phyloP scores from a whole-genome alignment of 805 yeast genomes.

The Nakazawaea anatomiae region DNA sequence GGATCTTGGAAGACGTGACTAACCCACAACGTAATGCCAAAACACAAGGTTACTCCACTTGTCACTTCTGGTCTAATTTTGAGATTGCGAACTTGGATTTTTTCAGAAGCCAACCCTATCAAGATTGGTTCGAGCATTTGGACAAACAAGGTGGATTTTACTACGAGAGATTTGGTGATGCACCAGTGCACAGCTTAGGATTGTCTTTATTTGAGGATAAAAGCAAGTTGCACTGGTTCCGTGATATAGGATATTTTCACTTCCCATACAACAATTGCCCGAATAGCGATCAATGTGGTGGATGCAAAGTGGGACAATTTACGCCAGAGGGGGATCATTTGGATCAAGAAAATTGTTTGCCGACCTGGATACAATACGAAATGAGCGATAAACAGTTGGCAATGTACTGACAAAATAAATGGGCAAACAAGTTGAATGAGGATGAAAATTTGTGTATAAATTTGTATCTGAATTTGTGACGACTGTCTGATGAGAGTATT shows the following conservation, averaged over 20 bases:
- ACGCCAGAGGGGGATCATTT: slow-evolving; percentile 27
- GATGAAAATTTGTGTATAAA: too few relatives aligned
- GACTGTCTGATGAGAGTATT: too few relatives aligned
- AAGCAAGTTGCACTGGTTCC: slow-evolving; percentile 73
- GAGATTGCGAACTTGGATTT: slow-evolving; percentile 85
- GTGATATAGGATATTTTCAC: slow-evolving; percentile 77
- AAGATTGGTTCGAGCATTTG: slow-evolving; percentile 53
- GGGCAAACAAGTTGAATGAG: neutral
- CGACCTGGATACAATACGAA: slow-evolving; percentile 56
- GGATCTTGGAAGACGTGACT: slow-evolving; percentile 47
- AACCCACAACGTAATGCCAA: slow-evolving; percentile 35
- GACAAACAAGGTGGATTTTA: slow-evolving; percentile 76
- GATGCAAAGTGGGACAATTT: slow-evolving; percentile 7
- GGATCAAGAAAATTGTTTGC: slow-evolving; percentile 67
- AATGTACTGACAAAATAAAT: neutral
- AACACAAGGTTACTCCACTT: slow-evolving; percentile 45
- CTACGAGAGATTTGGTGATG: slow-evolving; percentile 93
- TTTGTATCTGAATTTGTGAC: too few relatives aligned
- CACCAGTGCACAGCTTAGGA: slow-evolving; percentile 82
- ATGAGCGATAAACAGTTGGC: slow-evolving; percentile 16
- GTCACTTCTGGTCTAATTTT: slow-evolving; percentile 90
- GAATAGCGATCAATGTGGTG: slow-evolving; percentile 39
- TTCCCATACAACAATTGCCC: slow-evolving; percentile 76
- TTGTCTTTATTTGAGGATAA: slow-evolving; percentile 66
- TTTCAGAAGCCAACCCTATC: slow-evolving; percentile 54